These are phyloP conservation scores for Syncephalastrum sp. DNA, from an alignment of 371 early-diverging fungal species.

Conservation along the genomic window DNA sequence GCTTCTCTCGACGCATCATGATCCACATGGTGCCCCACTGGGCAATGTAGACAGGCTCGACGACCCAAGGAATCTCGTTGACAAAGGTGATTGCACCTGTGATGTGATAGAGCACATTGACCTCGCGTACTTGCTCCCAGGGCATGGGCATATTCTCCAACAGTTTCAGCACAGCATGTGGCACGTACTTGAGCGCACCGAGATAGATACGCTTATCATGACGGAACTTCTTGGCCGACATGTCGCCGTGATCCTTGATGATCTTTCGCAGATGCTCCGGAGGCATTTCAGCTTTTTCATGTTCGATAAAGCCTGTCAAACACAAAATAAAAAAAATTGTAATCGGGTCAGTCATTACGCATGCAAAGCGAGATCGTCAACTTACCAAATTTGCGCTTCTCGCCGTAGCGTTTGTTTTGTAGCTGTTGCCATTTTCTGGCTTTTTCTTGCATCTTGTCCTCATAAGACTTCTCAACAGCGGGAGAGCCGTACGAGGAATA, in stretches of 20 bases:
- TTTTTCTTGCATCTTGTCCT: conserved; percentile 72
- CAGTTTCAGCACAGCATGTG: conserved; percentile 97
- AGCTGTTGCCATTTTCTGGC: conserved; percentile 90
- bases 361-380: conserved; percentile 10
- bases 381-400: conserved; percentile 89
- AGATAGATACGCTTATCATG: conserved; percentile 97
- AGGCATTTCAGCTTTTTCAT: conserved; percentile 93
- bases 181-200: conserved; percentile 97
- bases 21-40: conserved; percentile 99
- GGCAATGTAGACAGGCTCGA: conserved; percentile 95
- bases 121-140: conserved; percentile 98
- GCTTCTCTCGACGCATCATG: conserved; percentile 98
- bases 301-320: conserved; percentile 59
- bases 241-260: conserved; percentile 98
- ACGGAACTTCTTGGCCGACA: conserved; percentile 95
- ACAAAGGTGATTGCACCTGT: conserved; percentile 99
- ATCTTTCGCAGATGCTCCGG: conserved; percentile 96
- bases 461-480: conserved; percentile 28
- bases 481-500: conserved; percentile 2
- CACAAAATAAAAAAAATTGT: conserved; percentile 12
- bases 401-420: conserved; percentile 89
- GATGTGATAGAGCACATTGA: conserved; percentile 96
- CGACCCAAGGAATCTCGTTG: conserved; percentile 93
- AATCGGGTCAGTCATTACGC: conserved; percentile 6
- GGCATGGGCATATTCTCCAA: conserved; percentile 99